Evolutionary conservation across 1,284 basidiomycete genomes (phyloP), one percentile per base, ranked within the genome.

Genomic region (Ustanciosporium gigantosporum): DNA sequence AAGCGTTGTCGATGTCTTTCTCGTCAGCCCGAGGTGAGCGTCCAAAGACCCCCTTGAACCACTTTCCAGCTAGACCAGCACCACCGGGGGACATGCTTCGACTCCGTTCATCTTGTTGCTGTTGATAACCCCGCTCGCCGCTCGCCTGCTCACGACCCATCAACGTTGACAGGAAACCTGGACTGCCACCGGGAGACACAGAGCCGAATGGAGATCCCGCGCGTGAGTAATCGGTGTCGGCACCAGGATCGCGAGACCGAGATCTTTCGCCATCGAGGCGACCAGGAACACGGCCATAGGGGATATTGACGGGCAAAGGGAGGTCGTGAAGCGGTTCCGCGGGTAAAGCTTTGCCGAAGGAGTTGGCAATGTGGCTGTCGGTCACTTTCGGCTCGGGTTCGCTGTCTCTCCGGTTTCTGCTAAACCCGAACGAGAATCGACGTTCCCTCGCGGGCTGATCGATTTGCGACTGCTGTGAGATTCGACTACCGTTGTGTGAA

Each of bases 41-140:
- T 0, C 66, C 66, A 47, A 69, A 69, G n/a, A 69, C 65, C 20
- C 66, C 66, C 38, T 69, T 69, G 58, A 69, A 62, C 50, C 64
- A 61, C 25, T 64, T 61, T 2, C 60, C 60, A 4, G 64, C 58
- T 20, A 66, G 31, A 20, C 46, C 41, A 14, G 51, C 55, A 14
- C 48, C 59, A 11, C 41, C 37, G 16, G 50, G 49, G 2, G 58
- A 48, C 31, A 36, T 47, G 44, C 44, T 49, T 29, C 44, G 48
- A 13, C 48, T 36, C 7, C 11, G 27, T n/a, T 9, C 27, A n/a
- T 9, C 11, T n/a, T 44, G 25, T 17, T 31, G 38, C 20, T 35
- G 45, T 25, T 46, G 37, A 17, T 36, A 21, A 23, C 46, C 31
- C 25, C 16, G 23, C 20, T 8, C 40, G 38, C 5, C 37, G 27